Evolutionary conservation across 2,329 filamentous ascomycete genomes (phyloP).

Genomic region (Fusarium sacchari): DNA sequence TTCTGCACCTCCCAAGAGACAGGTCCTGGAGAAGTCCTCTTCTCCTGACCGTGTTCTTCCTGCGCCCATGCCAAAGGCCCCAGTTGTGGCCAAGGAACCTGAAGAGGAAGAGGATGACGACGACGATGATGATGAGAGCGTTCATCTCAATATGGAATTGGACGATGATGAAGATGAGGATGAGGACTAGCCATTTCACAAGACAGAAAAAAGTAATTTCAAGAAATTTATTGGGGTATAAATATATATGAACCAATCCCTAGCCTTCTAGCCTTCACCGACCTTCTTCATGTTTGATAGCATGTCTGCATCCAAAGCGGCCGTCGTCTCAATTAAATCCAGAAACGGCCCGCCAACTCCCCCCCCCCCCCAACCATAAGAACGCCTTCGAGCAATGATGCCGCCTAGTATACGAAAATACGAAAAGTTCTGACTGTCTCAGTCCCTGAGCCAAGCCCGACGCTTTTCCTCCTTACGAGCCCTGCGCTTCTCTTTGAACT

Average conservation of each 20-base stretch:
- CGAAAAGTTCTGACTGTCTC: conserved; percentile 45
- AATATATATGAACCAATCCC: conserved; percentile 27
- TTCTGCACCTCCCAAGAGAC: conserved; percentile 51
- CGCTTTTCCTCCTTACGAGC: conserved; percentile 95
- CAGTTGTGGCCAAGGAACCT: conserved; percentile 38
- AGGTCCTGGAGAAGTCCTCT: conserved; percentile 50
- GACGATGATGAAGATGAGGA: conserved; percentile 59
- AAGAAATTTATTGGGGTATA: conserved; percentile 31
- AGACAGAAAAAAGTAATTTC: conserved; percentile 11
- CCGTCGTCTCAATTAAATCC: conserved; percentile 8
- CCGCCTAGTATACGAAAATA: conserved; percentile 10
- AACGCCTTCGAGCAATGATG: conserved; percentile 27
- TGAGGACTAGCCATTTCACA: conserved; percentile 25
- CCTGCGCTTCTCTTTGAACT: conserved; percentile 88
- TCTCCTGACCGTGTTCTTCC: conserved; percentile 33
- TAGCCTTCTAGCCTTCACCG: conserved; percentile 24
- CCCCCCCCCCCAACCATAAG: conserved; percentile 33
- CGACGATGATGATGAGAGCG: conserved; percentile 65
- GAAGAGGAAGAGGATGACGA: conserved; percentile 47
- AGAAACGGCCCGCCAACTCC: conserved; percentile 32
- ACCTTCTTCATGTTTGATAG: conserved; percentile 26
- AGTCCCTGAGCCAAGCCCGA: conserved; percentile 89
- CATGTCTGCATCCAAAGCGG: conserved; percentile 33
- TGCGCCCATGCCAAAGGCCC: conserved; percentile 23
- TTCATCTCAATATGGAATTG: conserved; percentile 69